Conservation (phyloP, 139 green algal species). For the Chlorella sorokiniana region DNA sequence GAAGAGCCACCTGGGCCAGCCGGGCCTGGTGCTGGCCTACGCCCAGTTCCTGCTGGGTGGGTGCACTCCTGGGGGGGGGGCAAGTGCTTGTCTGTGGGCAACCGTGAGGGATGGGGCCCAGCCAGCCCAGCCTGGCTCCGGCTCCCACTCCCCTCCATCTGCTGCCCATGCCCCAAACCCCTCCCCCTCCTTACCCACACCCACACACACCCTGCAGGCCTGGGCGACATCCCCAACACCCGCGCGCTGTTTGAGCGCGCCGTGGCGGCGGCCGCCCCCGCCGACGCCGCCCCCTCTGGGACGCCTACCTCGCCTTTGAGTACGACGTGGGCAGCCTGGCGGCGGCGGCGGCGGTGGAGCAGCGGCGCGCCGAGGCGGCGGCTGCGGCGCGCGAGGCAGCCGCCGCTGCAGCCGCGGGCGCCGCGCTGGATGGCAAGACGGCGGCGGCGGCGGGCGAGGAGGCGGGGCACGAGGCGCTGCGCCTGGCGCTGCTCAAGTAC, state of each 20-base stretch:
- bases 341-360: constrained; percentile 28
- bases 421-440: constrained; percentile 22
- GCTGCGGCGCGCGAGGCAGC: background rate
- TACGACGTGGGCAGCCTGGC: constrained; percentile 54
- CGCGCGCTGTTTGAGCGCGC: constrained; percentile 82
- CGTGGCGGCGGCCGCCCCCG: constrained; percentile 53
- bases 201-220: no score
- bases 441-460: background rate
- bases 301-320: constrained; percentile 63
- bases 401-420: background rate
- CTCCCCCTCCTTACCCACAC: background rate
- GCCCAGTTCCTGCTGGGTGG: constrained; percentile 61
- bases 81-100: background rate
- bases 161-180: background rate
- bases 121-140: background rate
- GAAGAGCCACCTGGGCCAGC: constrained; percentile 63
- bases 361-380: constrained; percentile 41
- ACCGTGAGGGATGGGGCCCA: background rate
- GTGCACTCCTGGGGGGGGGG: no score
- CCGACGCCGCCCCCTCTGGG: constrained; percentile 53
- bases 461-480: constrained; percentile 7
- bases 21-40: constrained; percentile 81
- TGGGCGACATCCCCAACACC: constrained; percentile 82
- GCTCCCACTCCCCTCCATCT: background rate
- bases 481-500: constrained; percentile 59